phyloP scores from a whole-genome alignment of 2,329 filamentous ascomycete species.

The Amesomyces nigricolor region DNA sequence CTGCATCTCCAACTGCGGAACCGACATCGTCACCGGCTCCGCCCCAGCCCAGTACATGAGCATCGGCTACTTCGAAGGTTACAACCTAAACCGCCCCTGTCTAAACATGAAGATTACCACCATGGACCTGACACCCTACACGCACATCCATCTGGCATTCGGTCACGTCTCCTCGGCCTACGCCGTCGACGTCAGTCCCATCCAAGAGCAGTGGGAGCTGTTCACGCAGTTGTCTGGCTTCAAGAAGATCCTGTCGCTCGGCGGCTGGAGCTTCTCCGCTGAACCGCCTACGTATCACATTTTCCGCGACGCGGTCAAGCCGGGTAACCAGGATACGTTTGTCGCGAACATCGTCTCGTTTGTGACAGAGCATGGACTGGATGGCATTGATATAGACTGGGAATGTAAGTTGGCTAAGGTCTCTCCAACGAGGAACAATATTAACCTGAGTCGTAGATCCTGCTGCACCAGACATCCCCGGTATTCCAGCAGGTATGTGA shows the following conservation, averaged over 20 bases:
- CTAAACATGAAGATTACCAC: conserved; percentile 8
- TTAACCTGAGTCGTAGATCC: no score
- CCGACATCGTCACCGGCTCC: conserved; percentile 28
- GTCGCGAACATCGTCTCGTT: conserved; percentile 35
- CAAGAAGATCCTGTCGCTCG: conserved; percentile 14
- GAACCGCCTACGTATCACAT: conserved; percentile 7
- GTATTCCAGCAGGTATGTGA: no score
- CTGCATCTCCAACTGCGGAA: conserved; percentile 39
- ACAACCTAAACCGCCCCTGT: conserved; percentile 12
- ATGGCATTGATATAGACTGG: neutral
- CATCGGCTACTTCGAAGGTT: conserved; percentile 23
- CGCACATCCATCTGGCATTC: conserved; percentile 31
- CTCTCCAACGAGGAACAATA: no score
- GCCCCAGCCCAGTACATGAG: neutral
- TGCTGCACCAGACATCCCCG: no score
- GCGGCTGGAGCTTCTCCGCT: conserved; percentile 20
- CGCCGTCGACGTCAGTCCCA: conserved; percentile 13
- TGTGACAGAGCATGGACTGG: conserved; percentile 34
- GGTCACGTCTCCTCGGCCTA: conserved; percentile 16
- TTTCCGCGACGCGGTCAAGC: conserved; percentile 12
- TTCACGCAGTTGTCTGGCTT: conserved; percentile 11
- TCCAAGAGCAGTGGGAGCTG: neutral
- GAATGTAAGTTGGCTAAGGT: no score
- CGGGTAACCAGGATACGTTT: conserved; percentile 25
- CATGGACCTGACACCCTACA: conserved; percentile 11